phyloP scores from a whole-genome alignment of 2,329 filamentous ascomycete species.

The Scytalidium sp. region DNA sequence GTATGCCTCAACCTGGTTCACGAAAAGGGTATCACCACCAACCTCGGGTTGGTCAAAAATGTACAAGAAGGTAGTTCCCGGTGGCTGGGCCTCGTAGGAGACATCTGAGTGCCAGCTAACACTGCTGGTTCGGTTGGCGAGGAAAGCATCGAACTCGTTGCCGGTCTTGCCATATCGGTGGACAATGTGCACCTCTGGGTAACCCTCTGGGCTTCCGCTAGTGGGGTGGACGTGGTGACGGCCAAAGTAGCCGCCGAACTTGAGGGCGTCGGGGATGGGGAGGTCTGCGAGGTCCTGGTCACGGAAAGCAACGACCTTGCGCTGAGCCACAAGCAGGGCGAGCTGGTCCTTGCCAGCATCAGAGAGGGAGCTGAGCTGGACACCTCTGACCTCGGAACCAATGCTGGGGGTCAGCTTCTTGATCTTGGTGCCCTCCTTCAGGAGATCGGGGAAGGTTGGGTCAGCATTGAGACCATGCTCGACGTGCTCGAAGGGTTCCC shows the following conservation, averaged over 20 bases:
- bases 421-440: slow-evolving; percentile 47
- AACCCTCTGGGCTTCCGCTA: slow-evolving; percentile 66
- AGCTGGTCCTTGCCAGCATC: slow-evolving; percentile 72
- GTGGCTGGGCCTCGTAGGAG: slow-evolving; percentile 81
- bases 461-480: slow-evolving; percentile 74
- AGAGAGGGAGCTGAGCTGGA: slow-evolving; percentile 66
- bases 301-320: slow-evolving; percentile 76
- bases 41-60: slow-evolving; percentile 74
- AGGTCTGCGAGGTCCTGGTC: slow-evolving; percentile 69
- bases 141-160: slow-evolving; percentile 55
- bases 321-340: slow-evolving; percentile 68
- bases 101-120: slow-evolving; percentile 87
- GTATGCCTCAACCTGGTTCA: slow-evolving; percentile 75
- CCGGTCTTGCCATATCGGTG: slow-evolving; percentile 64
- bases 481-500: slow-evolving; percentile 65
- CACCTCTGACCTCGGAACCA: slow-evolving; percentile 65
- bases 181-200: slow-evolving; percentile 73
- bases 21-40: slow-evolving; percentile 82
- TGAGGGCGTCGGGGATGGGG: slow-evolving; percentile 63
- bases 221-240: slow-evolving; percentile 78
- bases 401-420: slow-evolving; percentile 67
- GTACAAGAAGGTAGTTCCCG: slow-evolving; percentile 84
- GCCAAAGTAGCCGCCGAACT: slow-evolving; percentile 74
- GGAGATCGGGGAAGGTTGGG: slow-evolving; percentile 62
- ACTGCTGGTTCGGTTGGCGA: slow-evolving; percentile 67